phyloP scores from a whole-genome alignment of 2,329 filamentous ascomycete genomes.

The Monosporascus cannonballus region DNA sequence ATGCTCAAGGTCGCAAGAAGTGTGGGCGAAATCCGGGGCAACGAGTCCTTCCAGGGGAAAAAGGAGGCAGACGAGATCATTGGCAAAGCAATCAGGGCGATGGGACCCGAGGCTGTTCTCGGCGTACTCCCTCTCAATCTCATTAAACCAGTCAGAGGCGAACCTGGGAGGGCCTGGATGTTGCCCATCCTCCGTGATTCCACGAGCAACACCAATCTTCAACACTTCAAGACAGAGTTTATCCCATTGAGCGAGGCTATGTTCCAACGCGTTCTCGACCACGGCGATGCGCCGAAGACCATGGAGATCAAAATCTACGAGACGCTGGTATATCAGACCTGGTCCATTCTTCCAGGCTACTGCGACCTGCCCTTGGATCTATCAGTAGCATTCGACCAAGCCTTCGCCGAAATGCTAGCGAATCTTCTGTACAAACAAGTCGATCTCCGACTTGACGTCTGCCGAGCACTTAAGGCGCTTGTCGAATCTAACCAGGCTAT shows the following conservation, averaged over 20 bases:
- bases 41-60: conserved; percentile 85
- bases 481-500: conserved; percentile 90
- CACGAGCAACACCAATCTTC: conserved; percentile 79
- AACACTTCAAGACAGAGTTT: conserved; percentile 80
- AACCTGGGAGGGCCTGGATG: conserved; percentile 89
- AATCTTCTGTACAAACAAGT: conserved; percentile 91
- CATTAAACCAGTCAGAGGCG: conserved; percentile 64
- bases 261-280: conserved; percentile 82
- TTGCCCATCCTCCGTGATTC: conserved; percentile 85
- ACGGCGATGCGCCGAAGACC: conserved; percentile 77
- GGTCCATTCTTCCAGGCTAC: conserved; percentile 90
- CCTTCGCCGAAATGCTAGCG: conserved; percentile 82
- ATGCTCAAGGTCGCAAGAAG: conserved; percentile 69
- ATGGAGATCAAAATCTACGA: conserved; percentile 94
- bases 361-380: conserved; percentile 87
- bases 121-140: conserved; percentile 82
- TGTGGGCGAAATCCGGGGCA: conserved; percentile 81
- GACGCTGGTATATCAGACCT: conserved; percentile 90
- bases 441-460: conserved; percentile 80
- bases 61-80: conserved; percentile 91
- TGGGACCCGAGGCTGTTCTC: conserved; percentile 83
- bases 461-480: conserved; percentile 75
- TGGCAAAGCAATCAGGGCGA: conserved; percentile 78
- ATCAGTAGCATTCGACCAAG: conserved; percentile 70
- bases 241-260: conserved; percentile 84